Evolutionary conservation across 805 yeast species (phyloP).

Genomic region (Metschnikowia sp.): DNA sequence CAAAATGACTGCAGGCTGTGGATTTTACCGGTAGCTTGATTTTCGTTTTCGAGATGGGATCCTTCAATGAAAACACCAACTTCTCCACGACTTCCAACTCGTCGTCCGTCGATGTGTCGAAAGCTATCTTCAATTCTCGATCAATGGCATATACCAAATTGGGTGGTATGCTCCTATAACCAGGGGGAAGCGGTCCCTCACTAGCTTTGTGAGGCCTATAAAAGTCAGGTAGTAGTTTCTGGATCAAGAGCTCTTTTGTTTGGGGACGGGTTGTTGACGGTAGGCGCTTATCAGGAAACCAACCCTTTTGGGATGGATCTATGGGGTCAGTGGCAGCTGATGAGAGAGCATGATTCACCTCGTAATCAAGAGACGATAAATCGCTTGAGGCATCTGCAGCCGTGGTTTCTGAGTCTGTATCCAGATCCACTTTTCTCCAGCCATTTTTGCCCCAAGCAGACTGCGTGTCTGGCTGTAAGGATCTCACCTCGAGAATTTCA

Average conservation of each 20-base stretch:
- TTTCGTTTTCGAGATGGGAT: conserved; percentile 38
- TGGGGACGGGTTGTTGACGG: conserved; percentile 4
- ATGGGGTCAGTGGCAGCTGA: conserved; percentile 1
- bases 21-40: conserved; percentile 41
- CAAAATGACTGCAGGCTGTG: conserved; percentile 36
- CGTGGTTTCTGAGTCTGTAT: not conserved
- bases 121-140: conserved; percentile 23
- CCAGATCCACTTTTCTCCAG: not conserved
- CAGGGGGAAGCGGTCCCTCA: conserved; percentile 16
- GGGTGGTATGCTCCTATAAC: conserved; percentile 27
- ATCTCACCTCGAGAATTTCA: conserved; percentile 17
- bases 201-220: conserved; percentile 7
- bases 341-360: conserved; percentile 13
- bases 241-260: not conserved
- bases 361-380: conserved; percentile 15
- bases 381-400: conserved; percentile 10
- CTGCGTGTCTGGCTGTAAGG: not conserved
- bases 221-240: conserved; percentile 8
- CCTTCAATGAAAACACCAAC: conserved; percentile 35
- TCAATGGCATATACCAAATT: conserved; percentile 28
- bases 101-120: conserved; percentile 21
- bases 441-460: not conserved
- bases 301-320: conserved; percentile 5
- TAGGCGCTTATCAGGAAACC: not conserved
- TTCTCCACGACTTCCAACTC: conserved; percentile 35